Conservation (phyloP, 1,139 yeast genomes). For the Candida sp. region DNA sequence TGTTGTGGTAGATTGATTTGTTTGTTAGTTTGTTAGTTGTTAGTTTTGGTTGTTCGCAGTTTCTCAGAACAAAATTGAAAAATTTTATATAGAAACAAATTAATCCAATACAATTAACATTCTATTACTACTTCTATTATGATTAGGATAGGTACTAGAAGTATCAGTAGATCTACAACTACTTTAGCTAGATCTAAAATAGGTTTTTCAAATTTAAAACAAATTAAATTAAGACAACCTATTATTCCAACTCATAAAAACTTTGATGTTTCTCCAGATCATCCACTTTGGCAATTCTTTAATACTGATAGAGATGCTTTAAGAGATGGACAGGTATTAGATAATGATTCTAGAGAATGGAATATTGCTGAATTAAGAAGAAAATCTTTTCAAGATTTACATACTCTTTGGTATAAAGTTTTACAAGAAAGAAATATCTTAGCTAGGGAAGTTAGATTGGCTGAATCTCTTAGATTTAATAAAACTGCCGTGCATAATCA, state of each 20-base stretch:
- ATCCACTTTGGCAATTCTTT: constrained; percentile 96
- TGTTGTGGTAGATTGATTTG: too few relatives aligned
- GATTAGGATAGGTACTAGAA: not conserved
- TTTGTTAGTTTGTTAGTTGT: too few relatives aligned
- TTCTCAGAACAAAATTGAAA: too few relatives aligned
- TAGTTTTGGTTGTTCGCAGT: too few relatives aligned
- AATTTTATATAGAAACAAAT: too few relatives aligned
- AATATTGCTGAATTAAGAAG: constrained; percentile 82
- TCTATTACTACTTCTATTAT: too few relatives aligned
- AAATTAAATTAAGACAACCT: constrained; percentile 67
- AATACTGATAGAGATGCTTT: constrained; percentile 48
- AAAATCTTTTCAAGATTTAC: constrained; percentile 89
- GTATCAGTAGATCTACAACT: constrained; percentile 2
- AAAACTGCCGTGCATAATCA: constrained; percentile 23
- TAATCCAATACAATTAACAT: too few relatives aligned
- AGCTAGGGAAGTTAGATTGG: constrained; percentile 66
- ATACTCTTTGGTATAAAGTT: constrained; percentile 84
- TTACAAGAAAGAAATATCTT: constrained; percentile 79
- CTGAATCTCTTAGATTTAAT: constrained; percentile 24
- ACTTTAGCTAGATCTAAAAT: constrained; percentile 21
- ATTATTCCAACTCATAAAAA: constrained; percentile 78
- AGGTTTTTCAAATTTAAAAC: constrained; percentile 22
- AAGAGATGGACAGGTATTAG: constrained; percentile 55
- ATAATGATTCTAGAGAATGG: constrained; percentile 75
- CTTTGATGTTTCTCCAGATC: constrained; percentile 74